Percentiles rank a stretch among this genome's conserved stretches.
Conservation (phyloP, 2,329 filamentous ascomycete species). For the Amesomyces nigricolor region DNA sequence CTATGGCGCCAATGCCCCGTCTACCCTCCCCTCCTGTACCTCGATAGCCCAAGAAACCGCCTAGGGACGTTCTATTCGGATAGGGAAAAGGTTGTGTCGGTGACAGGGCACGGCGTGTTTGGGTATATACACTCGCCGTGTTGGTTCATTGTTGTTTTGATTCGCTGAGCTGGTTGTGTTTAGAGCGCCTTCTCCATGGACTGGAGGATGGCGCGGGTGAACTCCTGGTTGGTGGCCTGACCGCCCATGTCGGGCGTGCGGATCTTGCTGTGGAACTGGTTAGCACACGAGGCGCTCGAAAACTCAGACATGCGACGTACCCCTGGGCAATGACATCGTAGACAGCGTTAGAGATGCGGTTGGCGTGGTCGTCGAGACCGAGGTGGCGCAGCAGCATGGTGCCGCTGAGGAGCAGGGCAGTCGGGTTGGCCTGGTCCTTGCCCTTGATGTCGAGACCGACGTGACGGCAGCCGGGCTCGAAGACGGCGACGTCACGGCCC, state of each 20-base stretch:
- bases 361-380: slow-evolving; percentile 95
- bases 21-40: not conserved
- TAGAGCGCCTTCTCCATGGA: slow-evolving; percentile 71
- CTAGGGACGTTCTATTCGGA: slow-evolving; percentile 2
- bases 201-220: slow-evolving; percentile 88
- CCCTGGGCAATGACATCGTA: slow-evolving; percentile 79
- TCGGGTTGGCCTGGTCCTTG: slow-evolving; percentile 98
- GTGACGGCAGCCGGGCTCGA: slow-evolving; percentile 98
- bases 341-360: slow-evolving; percentile 88
- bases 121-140: slow-evolving; percentile 11
- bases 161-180: not conserved
- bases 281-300: slow-evolving; percentile 30
- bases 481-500: slow-evolving; percentile 95
- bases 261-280: slow-evolving; percentile 57
- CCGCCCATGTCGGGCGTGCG: slow-evolving; percentile 97
- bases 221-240: slow-evolving; percentile 81
- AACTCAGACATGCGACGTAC: slow-evolving; percentile 45
- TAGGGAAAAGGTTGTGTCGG: not conserved
- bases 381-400: slow-evolving; percentile 97
- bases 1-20: slow-evolving; percentile 12
- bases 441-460: slow-evolving; percentile 99
- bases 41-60: not conserved
- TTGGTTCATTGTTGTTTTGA: not conserved
- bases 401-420: slow-evolving; percentile 87
- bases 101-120: slow-evolving; percentile 1